Conservation (phyloP, 2,329 filamentous ascomycete species). For the Calonectria fujianensis region DNA sequence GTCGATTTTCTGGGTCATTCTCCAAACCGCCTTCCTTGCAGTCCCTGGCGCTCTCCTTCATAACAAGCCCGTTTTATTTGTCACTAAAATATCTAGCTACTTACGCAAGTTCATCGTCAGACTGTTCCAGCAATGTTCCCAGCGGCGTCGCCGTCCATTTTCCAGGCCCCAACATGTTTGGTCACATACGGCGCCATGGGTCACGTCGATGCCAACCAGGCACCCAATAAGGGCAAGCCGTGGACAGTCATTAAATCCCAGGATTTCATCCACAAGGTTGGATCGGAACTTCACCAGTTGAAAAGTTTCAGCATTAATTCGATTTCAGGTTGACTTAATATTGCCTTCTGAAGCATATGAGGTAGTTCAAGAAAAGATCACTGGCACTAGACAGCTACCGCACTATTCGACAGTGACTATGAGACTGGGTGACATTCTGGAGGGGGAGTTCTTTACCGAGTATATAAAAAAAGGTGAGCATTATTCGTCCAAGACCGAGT, state of each 20-base stretch:
- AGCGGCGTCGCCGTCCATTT: constrained; percentile 66
- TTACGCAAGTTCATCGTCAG: not conserved
- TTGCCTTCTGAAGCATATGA: constrained; percentile 79
- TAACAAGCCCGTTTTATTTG: constrained; percentile 5
- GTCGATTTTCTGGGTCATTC: constrained; percentile 38
- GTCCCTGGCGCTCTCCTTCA: not conserved
- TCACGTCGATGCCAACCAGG: constrained; percentile 82
- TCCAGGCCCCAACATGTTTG: constrained; percentile 81
- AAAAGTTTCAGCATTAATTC: constrained; percentile 7
- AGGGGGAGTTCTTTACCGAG: constrained; percentile 85
- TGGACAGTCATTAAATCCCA: constrained; percentile 81
- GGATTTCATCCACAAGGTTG: constrained; percentile 80
- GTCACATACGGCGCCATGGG: constrained; percentile 81
- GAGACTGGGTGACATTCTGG: constrained; percentile 82
- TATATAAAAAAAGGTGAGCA: constrained; percentile 86
- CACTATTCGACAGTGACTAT: constrained; percentile 82
- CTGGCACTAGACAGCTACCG: constrained; percentile 60
- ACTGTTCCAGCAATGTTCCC: constrained; percentile 64
- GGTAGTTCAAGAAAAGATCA: constrained; percentile 71
- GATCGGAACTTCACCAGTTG: not conserved
- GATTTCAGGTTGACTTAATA: constrained; percentile 78
- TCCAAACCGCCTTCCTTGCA: constrained; percentile 13
- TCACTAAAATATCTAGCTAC: not conserved
- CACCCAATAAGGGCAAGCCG: constrained; percentile 83
- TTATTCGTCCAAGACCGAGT: not conserved